phyloP scores from a whole-genome alignment of 1,284 basidiomycete species.

The Cutaneotrichosporon cyanovorans region DNA sequence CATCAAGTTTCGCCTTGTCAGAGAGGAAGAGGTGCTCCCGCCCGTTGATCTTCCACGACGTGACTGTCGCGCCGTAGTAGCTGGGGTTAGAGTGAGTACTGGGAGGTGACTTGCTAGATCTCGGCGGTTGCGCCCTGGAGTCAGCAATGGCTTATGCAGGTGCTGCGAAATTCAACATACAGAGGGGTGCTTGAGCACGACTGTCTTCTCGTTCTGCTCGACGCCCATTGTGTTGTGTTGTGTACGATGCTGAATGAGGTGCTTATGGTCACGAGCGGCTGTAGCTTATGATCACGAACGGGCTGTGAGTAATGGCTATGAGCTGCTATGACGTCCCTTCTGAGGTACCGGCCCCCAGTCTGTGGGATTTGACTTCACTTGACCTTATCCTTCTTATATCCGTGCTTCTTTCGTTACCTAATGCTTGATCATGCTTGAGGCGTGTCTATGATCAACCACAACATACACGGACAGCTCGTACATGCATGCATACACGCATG shows the following conservation, averaged over 20 bases:
- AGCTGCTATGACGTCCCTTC: too few species aligned
- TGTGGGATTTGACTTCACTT: too few species aligned
- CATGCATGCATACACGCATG: too few species aligned
- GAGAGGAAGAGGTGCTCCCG: constrained; percentile 70
- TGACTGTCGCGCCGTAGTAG: constrained; percentile 67
- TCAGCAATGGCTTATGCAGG: background rate
- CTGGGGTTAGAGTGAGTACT: constrained; percentile 15
- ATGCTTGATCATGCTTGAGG: too few species aligned
- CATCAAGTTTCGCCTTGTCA: constrained; percentile 69
- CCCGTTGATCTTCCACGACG: constrained; percentile 47
- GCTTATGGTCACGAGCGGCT: background rate
- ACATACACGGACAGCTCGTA: too few species aligned
- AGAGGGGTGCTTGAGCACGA: constrained; percentile 34
- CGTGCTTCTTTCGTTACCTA: too few species aligned
- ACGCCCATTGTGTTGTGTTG: constrained; percentile 40
- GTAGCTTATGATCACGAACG: too few species aligned
- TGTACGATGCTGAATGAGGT: too few species aligned
- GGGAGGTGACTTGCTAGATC: constrained; percentile 47
- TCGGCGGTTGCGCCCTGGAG: constrained; percentile 61
- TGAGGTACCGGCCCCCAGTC: too few species aligned
- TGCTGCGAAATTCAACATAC: constrained; percentile 20
- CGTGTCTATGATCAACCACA: too few species aligned
- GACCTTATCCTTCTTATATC: too few species aligned
- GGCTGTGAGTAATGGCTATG: too few species aligned
- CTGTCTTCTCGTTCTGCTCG: constrained; percentile 33